Base-by-base conservation (phyloP, 2,329 filamentous ascomycete species). In the Calonectria naviculata region DNA sequence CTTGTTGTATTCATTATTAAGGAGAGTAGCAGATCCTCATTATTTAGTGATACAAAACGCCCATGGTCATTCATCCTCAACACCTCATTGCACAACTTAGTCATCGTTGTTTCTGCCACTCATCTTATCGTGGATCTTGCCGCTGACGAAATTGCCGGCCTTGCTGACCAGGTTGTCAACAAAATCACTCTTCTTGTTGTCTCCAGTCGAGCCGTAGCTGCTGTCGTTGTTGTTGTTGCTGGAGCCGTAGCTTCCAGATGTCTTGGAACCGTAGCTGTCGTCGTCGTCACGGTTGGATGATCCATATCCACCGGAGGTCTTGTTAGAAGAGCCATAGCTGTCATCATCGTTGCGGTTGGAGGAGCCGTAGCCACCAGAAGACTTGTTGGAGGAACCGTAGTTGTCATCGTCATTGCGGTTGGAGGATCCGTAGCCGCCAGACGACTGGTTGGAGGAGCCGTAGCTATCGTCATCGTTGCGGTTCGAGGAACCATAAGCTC, bases 261-360 rank as follows among this genome's bases (percentile, higher is more conserved):
- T 46, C 42, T 46, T 46, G 42, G 42, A 44, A n/a, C 42, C 42
- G n/a, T 46, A 46, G 42, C n/a, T 46, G 42, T 24, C 13, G 42
- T 46, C n/a, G 9, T 46, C 9, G 12, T 46, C 38, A 15, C 38
- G 38, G 21, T 73, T 78, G 61, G 74, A 72, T 15, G 71, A 76
- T 24, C 62, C 72, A 44, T 70, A 28, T 4, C 38, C 12, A 13
- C 36, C 38, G 3, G 34, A 38, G 8, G 56, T 21, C 19, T 41
- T 41, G 24, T 29, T 44, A 24, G 60, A 63, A 4, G 34, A 38
- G n/a, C 41, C 36, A 6, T 38, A 74, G 52, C 26, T 60, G 36
- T 72, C 58, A 47, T 72, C 38, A 34, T 73, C 70, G 24, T 66
- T 62, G 42, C 71, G 61, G 65, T 73, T 72, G 54, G 72, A 69